These are phyloP conservation scores for Psilocybe tampanensis DNA, from an alignment of 768 basidiomycete species.

Conservation along the genomic window DNA sequence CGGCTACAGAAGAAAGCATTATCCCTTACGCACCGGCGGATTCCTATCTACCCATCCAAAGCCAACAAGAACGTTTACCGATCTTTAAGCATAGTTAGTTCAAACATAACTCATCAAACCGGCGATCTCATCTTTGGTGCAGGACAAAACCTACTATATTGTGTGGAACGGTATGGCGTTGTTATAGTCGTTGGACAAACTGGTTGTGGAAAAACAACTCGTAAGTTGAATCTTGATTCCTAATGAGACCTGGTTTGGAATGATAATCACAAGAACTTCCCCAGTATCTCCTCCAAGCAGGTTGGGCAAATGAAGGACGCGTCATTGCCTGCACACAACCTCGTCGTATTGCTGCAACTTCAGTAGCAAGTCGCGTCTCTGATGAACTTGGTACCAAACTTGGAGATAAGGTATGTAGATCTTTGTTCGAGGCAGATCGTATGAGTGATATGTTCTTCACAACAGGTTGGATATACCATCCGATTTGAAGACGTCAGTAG, in stretches of 20 bases:
- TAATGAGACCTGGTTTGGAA: conserved; percentile 15
- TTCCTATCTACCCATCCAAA: conserved; percentile 62
- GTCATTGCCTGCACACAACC: conserved; percentile 94
- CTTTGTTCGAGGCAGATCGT: neutral
- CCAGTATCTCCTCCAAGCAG: conserved; percentile 91
- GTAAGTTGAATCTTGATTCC: conserved; percentile 44
- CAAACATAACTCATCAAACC: neutral
- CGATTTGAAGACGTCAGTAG: conserved; percentile 93
- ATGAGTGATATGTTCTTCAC: neutral
- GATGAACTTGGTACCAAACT: conserved; percentile 87
- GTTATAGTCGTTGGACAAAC: conserved; percentile 93
- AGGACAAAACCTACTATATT: conserved; percentile 83
- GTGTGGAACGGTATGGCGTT: conserved; percentile 82
- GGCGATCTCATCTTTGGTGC: conserved; percentile 3
- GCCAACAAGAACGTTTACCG: conserved; percentile 81
- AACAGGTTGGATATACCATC: conserved; percentile 94
- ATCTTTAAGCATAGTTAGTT: conserved; percentile 86
- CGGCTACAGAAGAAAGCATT: conserved; percentile 74
- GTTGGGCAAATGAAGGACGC: conserved; percentile 85
- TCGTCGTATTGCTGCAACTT: conserved; percentile 91
- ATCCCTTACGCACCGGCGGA: conserved; percentile 64
- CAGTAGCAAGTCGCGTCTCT: conserved; percentile 89
- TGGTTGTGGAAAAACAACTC: conserved; percentile 97
- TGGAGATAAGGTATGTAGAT: conserved; percentile 74
- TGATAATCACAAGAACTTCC: conserved; percentile 78